Evolutionary conservation across 2,329 filamentous ascomycete species (phyloP), one percentile per base, ranked within the genome.

Genomic region (Diaporthe amygdali): DNA sequence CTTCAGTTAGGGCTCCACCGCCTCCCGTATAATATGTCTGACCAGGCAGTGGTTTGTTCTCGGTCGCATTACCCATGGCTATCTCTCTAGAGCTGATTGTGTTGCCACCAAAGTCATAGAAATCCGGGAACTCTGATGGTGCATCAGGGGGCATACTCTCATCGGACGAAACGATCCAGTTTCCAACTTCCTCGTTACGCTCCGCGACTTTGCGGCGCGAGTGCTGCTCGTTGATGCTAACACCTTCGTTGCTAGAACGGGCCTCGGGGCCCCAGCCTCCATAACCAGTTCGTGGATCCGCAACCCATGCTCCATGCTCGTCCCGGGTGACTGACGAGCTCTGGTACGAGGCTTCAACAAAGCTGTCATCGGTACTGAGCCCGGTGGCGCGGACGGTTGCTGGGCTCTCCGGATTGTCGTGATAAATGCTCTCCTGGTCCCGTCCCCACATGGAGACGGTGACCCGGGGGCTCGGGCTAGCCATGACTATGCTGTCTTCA

Each of bases 381-480:
- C 76, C 80, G 66, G 51, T 52, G 69, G 79, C 78, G 10, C 80
- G 80, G 32, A 81, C 75, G 4, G 81, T 81, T 49, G 76, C 78
- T 34, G 81, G 77, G 66, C 77, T 80, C 61, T 83, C 80, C 64
- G 80, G 78, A 41, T 77, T 75, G 4, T 73, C 73, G 6, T 74
- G 75, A 46, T 86, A 82, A 8, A 79, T 76, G 17, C 82, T 82
- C 71, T 86, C 84, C 32, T 68, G 71, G 64, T 83, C 86, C 72
- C 82, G 83, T 55, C 84, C 87, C 86, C 86, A 90, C 73, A 88
- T 80, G 1, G 88, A 90, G 59, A 90, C 86, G 7, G 85, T 89
- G 25, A 90, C 86, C 34, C 84, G 84, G 8, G 88, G 88, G 75
- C 88, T 90, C 71, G 83, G 84, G 25, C 80, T 77, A 39, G 82